A percentile compares a stretch with the other conserved stretches of the same genome.
phyloP scores from a whole-genome alignment of 2,329 filamentous ascomycete species.

The Hymenoscyphus linearis region DNA sequence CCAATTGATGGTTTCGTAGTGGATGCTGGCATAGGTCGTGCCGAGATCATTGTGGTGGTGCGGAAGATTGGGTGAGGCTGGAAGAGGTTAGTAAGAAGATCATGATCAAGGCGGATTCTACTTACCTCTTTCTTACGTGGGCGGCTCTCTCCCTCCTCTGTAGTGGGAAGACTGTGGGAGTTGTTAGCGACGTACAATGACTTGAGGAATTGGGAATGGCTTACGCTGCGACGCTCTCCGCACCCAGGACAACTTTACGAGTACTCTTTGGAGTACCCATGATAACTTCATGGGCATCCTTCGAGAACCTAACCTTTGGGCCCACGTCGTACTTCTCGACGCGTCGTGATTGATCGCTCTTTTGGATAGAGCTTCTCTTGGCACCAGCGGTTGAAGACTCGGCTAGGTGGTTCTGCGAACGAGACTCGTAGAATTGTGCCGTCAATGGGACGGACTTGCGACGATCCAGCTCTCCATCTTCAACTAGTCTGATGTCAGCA shows the following conservation, averaged over 20 bases:
- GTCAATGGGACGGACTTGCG: neutral
- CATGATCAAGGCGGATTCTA: too few species aligned
- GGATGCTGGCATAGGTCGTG: too few species aligned
- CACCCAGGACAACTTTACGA: too few species aligned
- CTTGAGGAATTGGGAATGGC: neutral
- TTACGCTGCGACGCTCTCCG: too few species aligned
- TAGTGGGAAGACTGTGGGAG: neutral
- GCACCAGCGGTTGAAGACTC: neutral
- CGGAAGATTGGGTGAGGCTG: too few species aligned
- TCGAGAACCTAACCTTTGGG: neutral
- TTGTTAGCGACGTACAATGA: neutral
- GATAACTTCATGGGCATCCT: slow-evolving; percentile 1
- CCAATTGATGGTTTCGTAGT: too few species aligned
- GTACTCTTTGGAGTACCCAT: neutral
- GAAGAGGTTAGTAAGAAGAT: too few species aligned
- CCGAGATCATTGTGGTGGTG: too few species aligned
- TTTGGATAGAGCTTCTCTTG: neutral
- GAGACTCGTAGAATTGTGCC: neutral
- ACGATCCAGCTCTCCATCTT: neutral
- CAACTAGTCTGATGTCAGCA: neutral
- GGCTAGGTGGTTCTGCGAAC: neutral
- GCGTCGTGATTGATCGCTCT: neutral
- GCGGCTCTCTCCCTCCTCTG: too few species aligned
- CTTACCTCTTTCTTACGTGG: too few species aligned
- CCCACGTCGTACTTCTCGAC: slow-evolving; percentile 2